Conservation (phyloP, 2,329 filamentous ascomycete species). For the Uncinocarpus reesii region DNA sequence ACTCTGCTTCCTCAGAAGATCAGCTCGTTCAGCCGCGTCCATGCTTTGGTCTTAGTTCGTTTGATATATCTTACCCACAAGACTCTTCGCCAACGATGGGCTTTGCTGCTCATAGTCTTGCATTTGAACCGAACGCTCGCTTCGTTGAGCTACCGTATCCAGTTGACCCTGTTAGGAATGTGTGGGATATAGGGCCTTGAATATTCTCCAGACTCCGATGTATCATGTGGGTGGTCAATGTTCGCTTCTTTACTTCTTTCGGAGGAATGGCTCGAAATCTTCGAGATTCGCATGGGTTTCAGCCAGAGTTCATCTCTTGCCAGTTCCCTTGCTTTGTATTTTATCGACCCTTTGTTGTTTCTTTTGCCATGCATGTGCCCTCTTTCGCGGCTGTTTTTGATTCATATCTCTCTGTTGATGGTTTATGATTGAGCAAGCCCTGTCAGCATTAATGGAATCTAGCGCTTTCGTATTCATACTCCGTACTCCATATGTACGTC, state of each 20-base stretch:
- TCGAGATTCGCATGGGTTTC: neutral
- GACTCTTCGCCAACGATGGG: conserved; percentile 26
- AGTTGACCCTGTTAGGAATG: neutral
- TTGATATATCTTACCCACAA: conserved; percentile 26
- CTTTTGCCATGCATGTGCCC: neutral
- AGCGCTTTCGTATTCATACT: too few species aligned
- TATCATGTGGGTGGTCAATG: neutral
- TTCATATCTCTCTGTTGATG: too few species aligned
- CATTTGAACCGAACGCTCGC: neutral
- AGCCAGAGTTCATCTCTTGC: neutral
- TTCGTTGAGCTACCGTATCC: conserved; percentile 4
- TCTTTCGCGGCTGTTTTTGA: neutral
- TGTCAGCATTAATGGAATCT: too few species aligned
- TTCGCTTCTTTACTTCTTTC: neutral
- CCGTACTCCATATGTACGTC: too few species aligned
- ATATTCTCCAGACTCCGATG: neutral
- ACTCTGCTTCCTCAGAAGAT: conserved; percentile 26
- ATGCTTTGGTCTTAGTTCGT: conserved; percentile 22
- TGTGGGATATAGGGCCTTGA: conserved; percentile 3
- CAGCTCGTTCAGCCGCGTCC: conserved; percentile 26
- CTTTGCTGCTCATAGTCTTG: neutral
- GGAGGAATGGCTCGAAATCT: neutral
- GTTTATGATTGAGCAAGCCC: too few species aligned
- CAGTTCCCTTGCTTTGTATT: conserved; percentile 4
- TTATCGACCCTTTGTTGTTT: neutral